A percentile compares a stretch with the other conserved stretches of the same genome.
These are phyloP conservation scores for Cucumis hystrix DNA, from an alignment of 306 rosid species.

Conservation along the genomic window DNA sequence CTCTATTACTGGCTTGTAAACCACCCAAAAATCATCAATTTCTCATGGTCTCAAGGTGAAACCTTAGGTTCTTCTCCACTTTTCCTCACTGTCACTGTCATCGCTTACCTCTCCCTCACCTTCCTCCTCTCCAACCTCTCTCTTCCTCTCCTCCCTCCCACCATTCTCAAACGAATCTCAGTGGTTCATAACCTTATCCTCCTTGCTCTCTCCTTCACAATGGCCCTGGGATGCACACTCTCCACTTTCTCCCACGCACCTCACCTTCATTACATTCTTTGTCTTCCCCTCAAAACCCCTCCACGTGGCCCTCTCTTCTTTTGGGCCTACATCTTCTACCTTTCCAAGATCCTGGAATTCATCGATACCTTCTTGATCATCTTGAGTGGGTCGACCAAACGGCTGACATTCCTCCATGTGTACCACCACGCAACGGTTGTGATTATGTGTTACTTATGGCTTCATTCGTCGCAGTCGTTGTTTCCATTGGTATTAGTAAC, in stretches of 20 bases:
- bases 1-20: slow-evolving; percentile 44
- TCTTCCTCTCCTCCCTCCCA: slow-evolving; percentile 8
- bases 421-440: slow-evolving; percentile 81
- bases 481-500: slow-evolving; percentile 69
- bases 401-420: slow-evolving; percentile 80
- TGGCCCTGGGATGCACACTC: slow-evolving; percentile 46
- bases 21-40: slow-evolving; percentile 44
- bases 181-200: slow-evolving; percentile 55
- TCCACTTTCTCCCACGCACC: slow-evolving; percentile 28
- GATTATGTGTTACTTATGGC: slow-evolving; percentile 72
- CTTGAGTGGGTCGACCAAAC: slow-evolving; percentile 32
- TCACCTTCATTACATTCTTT: slow-evolving; percentile 28
- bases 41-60: slow-evolving; percentile 47
- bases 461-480: slow-evolving; percentile 48
- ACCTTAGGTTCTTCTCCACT: slow-evolving; percentile 31
- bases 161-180: slow-evolving; percentile 35
- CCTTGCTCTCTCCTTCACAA: slow-evolving; percentile 43
- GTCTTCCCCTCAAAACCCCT: slow-evolving; percentile 38
- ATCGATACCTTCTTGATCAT: slow-evolving; percentile 65
- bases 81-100: slow-evolving; percentile 28
- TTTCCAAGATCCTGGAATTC: slow-evolving; percentile 68
- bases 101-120: slow-evolving; percentile 40
- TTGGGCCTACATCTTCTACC: slow-evolving; percentile 91
- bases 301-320: slow-evolving; percentile 73
- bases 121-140: slow-evolving; percentile 27